phyloP scores from a whole-genome alignment of 352 stramenopile genomes.

The Phytophthora sojae region DNA sequence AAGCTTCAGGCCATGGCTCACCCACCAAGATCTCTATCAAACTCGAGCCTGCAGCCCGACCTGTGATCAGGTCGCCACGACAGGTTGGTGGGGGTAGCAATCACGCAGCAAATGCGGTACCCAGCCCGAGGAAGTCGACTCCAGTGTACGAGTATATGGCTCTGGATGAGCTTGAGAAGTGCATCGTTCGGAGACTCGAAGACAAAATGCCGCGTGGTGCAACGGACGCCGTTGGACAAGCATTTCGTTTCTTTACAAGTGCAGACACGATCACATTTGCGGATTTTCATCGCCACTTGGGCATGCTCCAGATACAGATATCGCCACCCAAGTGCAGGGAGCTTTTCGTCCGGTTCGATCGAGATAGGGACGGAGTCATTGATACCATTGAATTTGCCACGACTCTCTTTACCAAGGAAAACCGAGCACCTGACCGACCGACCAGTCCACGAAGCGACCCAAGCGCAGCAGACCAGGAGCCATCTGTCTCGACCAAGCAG shows the following conservation, averaged over 20 bases:
- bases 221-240: constrained; percentile 61
- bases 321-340: constrained; percentile 58
- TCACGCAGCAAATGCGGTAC: not conserved
- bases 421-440: constrained; percentile 26
- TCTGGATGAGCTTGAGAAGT: constrained; percentile 62
- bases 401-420: constrained; percentile 59
- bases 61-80: constrained; percentile 4
- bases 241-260: constrained; percentile 77
- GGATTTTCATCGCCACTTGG: constrained; percentile 67
- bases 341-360: constrained; percentile 74
- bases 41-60: constrained; percentile 3
- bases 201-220: constrained; percentile 56
- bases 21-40: constrained; percentile 4
- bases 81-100: constrained; percentile 1
- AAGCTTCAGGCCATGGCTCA: not conserved
- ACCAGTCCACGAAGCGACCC: constrained; percentile 25
- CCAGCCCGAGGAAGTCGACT: constrained; percentile 29
- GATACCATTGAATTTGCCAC: constrained; percentile 74
- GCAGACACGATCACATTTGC: constrained; percentile 65
- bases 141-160: constrained; percentile 60
- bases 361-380: constrained; percentile 64
- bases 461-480: constrained; percentile 40
- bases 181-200: constrained; percentile 68
- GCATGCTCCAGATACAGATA: constrained; percentile 67
- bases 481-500: constrained; percentile 61